Evolutionary conservation across 176 grass and related monocot species (phyloP).

Genomic region (Ensete ventricosum): DNA sequence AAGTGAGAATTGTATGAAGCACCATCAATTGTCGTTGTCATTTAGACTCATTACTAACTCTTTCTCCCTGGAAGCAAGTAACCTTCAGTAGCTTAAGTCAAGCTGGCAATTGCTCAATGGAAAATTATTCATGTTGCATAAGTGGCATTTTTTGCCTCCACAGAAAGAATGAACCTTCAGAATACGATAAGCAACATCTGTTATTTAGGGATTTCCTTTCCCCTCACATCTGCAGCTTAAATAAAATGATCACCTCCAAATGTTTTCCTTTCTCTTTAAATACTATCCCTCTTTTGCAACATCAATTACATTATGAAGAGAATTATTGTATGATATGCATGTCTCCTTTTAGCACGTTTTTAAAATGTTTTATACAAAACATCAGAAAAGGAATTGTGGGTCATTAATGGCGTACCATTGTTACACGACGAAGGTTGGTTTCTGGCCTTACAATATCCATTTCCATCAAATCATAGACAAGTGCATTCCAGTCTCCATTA

Average conservation of each 20-base stretch:
- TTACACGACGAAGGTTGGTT: slow-evolving; percentile 73
- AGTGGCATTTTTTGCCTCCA: background rate
- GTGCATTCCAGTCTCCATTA: slow-evolving; percentile 84
- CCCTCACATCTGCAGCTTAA: background rate
- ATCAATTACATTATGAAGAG: background rate
- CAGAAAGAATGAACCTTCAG: background rate
- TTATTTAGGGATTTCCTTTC: background rate
- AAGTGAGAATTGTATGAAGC: background rate
- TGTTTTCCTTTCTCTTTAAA: background rate
- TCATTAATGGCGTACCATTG: slow-evolving; percentile 45
- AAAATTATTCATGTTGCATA: background rate
- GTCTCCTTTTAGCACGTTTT: background rate
- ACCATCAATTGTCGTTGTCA: background rate
- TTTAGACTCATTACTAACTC: background rate
- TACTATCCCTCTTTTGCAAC: background rate
- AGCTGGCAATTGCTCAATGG: background rate
- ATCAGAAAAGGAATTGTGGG: background rate
- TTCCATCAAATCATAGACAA: slow-evolving; percentile 78
- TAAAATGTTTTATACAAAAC: background rate
- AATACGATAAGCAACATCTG: background rate
- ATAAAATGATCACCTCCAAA: background rate
- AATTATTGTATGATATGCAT: background rate
- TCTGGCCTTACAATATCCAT: slow-evolving; percentile 78
- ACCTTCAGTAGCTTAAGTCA: background rate
- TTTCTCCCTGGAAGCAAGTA: background rate